phyloP scores from a whole-genome alignment of 257 asterid genomes.

The Penstemon barbatus region DNA sequence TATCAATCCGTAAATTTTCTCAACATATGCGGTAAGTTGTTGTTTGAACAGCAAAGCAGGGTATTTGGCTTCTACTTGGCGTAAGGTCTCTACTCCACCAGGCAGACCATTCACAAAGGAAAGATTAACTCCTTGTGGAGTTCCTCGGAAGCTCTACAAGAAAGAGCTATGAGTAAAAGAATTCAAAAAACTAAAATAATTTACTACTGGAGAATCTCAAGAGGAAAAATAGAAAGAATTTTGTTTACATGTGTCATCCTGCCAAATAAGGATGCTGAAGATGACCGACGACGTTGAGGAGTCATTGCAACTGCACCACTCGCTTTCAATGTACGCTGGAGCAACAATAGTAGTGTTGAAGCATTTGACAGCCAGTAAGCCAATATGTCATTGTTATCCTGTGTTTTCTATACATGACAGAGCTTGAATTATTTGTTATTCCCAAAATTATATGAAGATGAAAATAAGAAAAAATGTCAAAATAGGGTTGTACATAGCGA shows the following conservation, averaged over 20 bases:
- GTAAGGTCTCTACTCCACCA: slow-evolving; percentile 85
- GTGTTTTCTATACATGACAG: slow-evolving; percentile 58
- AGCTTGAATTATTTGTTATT: slow-evolving; percentile 25
- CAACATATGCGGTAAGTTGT: slow-evolving; percentile 98
- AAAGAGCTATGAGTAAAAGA: slow-evolving; percentile 24
- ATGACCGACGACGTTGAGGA: slow-evolving; percentile 89
- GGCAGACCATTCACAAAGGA: slow-evolving; percentile 61
- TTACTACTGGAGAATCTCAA: slow-evolving; percentile 6
- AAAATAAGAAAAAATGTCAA: slow-evolving; percentile 18
- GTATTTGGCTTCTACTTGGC: slow-evolving; percentile 99
- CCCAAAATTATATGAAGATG: slow-evolving; percentile 14
- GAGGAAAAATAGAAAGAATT: slow-evolving; percentile 18
- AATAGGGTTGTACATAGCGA: slow-evolving; percentile 32
- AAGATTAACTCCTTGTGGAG: slow-evolving; percentile 77
- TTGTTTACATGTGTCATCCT: slow-evolving; percentile 77
- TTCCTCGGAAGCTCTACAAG: slow-evolving; percentile 86
- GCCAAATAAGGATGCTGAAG: slow-evolving; percentile 88
- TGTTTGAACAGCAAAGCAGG: slow-evolving; percentile 99
- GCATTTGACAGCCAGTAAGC: slow-evolving; percentile 98
- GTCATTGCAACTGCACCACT: slow-evolving; percentile 90
- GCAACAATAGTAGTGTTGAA: slow-evolving; percentile 84
- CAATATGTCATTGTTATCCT: slow-evolving; percentile 83
- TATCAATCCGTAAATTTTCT: slow-evolving; percentile 95
- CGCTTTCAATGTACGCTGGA: slow-evolving; percentile 97
- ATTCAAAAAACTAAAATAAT: slow-evolving; percentile 21